Base-by-base conservation (phyloP, 139 green algal genomes). In the Chlorella ohadii region DNA sequence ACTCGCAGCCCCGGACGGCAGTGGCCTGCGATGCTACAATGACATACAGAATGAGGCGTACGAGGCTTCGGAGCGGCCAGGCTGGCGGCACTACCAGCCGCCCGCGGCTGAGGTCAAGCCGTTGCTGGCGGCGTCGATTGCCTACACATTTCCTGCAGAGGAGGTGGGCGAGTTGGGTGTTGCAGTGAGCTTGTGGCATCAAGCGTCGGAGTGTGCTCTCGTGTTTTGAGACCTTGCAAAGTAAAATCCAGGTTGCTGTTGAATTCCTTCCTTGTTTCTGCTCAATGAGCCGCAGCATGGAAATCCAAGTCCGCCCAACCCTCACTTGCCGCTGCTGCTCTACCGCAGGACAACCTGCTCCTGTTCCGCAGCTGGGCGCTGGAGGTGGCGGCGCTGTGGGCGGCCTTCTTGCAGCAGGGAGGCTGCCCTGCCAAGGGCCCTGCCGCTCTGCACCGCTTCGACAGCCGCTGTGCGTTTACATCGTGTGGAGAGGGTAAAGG, bases 321-420 rank as follows among this genome's bases (percentile, higher is more conserved):
- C 44, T 51, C 7, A 9, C 44, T 16, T 9, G 6, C 44, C 9
- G 44, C 44, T 51, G 44, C 44, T 9, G 44, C 44, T 51, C 44
- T 9, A 9, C 34, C 25, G 4, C 76, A 82, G 76, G 59, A 82
- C 36, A 61, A 72, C 27, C 27, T 82, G 59, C 33, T 20, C 6
- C 31, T 47, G 23, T 51, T 66, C 56, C 36, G 36, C 31, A 36
- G n/a, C 11, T 23, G 59, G 9, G 76, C 76, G 4, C 31, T 66
- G 4, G 76, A 72, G 36, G 57, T 82, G 57, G 76, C 76, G 4
- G 36, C 28, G 51, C 38, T 82, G 36, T 82, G 76, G 76, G 76
- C 57, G 16, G n/a, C 56, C 36, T 41, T 72, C 36, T 27, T 82
- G 59, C 36, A 41, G 59, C 23, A 47, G 70, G 22, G 25, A 1